Percentiles rank a stretch among this genome's conserved stretches.
Conservation (phyloP, 768 basidiomycete genomes). For the Flagelloscypha sp. region DNA sequence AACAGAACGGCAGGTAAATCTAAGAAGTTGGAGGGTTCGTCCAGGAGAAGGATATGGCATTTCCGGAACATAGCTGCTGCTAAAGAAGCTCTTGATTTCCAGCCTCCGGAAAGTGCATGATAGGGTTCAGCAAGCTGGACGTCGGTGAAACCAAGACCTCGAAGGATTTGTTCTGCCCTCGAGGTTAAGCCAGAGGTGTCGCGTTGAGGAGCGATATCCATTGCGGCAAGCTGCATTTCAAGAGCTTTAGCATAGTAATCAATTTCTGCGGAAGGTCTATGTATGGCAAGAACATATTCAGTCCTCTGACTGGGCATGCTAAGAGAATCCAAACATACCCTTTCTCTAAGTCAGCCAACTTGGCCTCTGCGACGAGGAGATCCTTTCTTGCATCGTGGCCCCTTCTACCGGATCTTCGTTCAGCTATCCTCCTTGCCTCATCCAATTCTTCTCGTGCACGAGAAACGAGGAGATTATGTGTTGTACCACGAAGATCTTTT, state of each 20-base stretch:
- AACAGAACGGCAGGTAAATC: slow-evolving; percentile 47
- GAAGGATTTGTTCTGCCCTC: slow-evolving; percentile 42
- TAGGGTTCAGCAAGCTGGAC: slow-evolving; percentile 27
- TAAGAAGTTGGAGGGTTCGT: slow-evolving; percentile 49
- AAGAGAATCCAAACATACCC: too few species aligned
- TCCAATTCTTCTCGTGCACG: too few species aligned
- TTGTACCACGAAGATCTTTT: too few species aligned
- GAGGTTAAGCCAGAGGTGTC: too few species aligned
- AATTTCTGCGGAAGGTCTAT: too few species aligned
- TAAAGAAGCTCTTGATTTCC: slow-evolving; percentile 52
- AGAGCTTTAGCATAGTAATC: too few species aligned
- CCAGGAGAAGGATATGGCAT: slow-evolving; percentile 49
- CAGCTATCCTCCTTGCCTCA: slow-evolving; percentile 36
- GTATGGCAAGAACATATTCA: too few species aligned
- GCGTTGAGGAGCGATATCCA: slow-evolving; percentile 17
- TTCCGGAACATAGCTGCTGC: slow-evolving; percentile 51
- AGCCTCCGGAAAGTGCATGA: slow-evolving; percentile 51
- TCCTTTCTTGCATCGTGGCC: slow-evolving; percentile 50
- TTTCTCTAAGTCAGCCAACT: slow-evolving; percentile 24
- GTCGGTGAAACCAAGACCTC: slow-evolving; percentile 49
- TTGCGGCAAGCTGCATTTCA: too few species aligned
- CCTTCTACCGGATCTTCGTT: slow-evolving; percentile 44
- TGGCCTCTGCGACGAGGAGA: slow-evolving; percentile 36
- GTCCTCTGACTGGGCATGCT: too few species aligned
- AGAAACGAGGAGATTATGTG: too few species aligned